These are phyloP conservation scores for Pseudogymnoascus sp. DNA, from an alignment of 2,329 filamentous ascomycete species.

Conservation along the genomic window DNA sequence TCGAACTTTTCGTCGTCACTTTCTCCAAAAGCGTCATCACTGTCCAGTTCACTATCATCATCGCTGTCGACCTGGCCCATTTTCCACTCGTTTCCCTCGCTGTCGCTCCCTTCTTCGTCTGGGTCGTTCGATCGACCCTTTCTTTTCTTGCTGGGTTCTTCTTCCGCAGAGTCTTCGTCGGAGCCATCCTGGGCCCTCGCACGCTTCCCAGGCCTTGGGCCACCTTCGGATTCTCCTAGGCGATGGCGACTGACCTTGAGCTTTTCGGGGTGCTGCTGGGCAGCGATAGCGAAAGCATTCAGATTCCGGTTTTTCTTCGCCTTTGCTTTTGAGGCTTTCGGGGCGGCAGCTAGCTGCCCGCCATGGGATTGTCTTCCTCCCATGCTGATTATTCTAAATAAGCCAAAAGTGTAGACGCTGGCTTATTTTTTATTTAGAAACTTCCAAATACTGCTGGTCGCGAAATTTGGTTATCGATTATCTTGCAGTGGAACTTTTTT, in stretches of 20 bases:
- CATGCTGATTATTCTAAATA: constrained; percentile 20
- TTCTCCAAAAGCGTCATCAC: constrained; percentile 63
- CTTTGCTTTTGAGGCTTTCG: constrained; percentile 36
- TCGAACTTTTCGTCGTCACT: constrained; percentile 66
- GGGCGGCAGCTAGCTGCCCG: constrained; percentile 23
- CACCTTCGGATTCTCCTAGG: constrained; percentile 45
- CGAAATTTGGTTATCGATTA: constrained; percentile 12
- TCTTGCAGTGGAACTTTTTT: constrained; percentile 11
- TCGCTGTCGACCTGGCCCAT: constrained; percentile 58
- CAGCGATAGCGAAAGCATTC: constrained; percentile 60
- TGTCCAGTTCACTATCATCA: constrained; percentile 62
- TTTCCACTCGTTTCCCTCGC: constrained; percentile 61
- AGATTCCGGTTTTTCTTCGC: constrained; percentile 37
- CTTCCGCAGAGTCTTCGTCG: constrained; percentile 33
- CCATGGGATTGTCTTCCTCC: constrained; percentile 31
- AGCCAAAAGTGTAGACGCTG: constrained; percentile 1
- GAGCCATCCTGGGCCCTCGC: constrained; percentile 34
- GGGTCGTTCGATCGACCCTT: constrained; percentile 32
- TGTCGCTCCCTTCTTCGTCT: constrained; percentile 53
- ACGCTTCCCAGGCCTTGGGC: constrained; percentile 32
- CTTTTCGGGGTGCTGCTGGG: constrained; percentile 45
- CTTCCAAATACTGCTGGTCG: constrained; percentile 12
- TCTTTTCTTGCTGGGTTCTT: constrained; percentile 31
- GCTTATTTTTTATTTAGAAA: constrained; percentile 17
- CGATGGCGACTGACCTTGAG: constrained; percentile 48